These are phyloP conservation scores for Ziziphus jujuba DNA, from an alignment of 306 rosid species.

Conservation along the genomic window DNA sequence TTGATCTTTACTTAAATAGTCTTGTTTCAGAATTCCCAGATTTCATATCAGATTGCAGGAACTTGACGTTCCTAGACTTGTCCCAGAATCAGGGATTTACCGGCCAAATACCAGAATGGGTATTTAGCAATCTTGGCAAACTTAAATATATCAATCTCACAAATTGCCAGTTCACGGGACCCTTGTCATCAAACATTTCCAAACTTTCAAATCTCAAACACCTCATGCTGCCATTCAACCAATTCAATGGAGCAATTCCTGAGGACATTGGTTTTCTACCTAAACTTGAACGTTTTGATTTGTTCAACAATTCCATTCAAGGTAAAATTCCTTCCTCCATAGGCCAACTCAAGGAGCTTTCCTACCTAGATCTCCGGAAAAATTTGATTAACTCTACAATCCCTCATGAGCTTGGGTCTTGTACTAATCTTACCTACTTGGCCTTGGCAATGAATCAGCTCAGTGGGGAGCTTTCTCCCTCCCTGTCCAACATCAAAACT, in stretches of 20 bases:
- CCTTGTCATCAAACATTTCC: constrained; percentile 49
- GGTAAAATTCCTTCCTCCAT: constrained; percentile 58
- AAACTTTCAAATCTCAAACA: constrained; percentile 55
- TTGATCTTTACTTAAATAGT: constrained; percentile 27
- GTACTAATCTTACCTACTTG: constrained; percentile 46
- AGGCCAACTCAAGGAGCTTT: constrained; percentile 45
- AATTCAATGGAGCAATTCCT: not conserved
- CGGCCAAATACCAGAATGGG: constrained; percentile 31
- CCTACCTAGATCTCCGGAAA: constrained; percentile 13
- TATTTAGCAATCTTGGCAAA: constrained; percentile 40
- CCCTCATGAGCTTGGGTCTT: constrained; percentile 59
- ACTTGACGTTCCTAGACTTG: constrained; percentile 60
- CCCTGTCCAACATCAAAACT: constrained; percentile 23
- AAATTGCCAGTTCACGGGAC: constrained; percentile 36
- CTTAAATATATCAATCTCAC: constrained; percentile 68
- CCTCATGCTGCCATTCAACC: constrained; percentile 42
- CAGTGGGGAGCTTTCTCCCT: constrained; percentile 36
- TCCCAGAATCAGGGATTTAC: constrained; percentile 28
- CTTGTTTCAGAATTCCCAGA: constrained; percentile 44
- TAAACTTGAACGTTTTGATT: constrained; percentile 35
- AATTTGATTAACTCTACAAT: constrained; percentile 49
- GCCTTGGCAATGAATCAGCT: constrained; percentile 42
- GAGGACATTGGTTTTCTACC: constrained; percentile 34
- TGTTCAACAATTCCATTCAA: constrained; percentile 36
- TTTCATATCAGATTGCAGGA: constrained; percentile 46